Conservation (phyloP, 1,284 basidiomycete species). For the Austroboletus niveus region DNA sequence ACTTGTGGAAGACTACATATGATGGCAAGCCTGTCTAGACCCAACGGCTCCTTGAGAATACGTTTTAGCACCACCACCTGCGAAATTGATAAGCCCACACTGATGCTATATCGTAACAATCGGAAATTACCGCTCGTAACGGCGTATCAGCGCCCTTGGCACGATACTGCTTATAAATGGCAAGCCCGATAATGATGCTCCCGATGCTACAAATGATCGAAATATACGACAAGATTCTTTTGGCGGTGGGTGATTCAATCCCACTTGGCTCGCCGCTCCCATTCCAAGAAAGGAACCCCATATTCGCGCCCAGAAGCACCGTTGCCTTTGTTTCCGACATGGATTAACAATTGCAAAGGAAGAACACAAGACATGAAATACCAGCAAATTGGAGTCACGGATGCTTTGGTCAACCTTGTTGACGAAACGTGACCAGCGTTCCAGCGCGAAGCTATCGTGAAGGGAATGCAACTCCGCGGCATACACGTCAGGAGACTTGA, state of each 20-base stretch:
- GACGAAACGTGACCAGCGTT: conserved; percentile 29
- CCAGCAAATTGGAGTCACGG: conserved; percentile 20
- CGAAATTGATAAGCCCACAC: conserved; percentile 1
- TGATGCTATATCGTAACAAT: not conserved
- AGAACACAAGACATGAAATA: not conserved
- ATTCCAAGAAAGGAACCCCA: conserved; percentile 6
- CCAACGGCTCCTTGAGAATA: conserved; percentile 22
- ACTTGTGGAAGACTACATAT: conserved; percentile 33
- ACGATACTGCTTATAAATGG: conserved; percentile 33
- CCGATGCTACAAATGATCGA: conserved; percentile 31
- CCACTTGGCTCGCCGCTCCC: not conserved
- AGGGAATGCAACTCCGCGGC: conserved; percentile 27
- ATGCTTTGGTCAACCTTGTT: conserved; percentile 31
- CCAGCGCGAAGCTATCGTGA: conserved; percentile 25
- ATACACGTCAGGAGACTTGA: conserved; percentile 29
- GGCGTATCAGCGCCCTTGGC: conserved; percentile 34
- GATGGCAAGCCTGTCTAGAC: conserved; percentile 29
- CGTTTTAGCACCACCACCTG: conserved; percentile 29
- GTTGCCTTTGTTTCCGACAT: not conserved
- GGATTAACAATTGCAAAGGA: not conserved
- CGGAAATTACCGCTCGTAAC: conserved; percentile 24
- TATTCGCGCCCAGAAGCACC: not conserved
- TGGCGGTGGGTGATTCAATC: conserved; percentile 10
- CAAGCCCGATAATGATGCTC: conserved; percentile 29
- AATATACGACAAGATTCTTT: conserved; percentile 30